A percentile compares a stretch with the other conserved stretches of the same genome.
These are phyloP conservation scores for Lasiodiplodia gonubiensis DNA, from an alignment of 2,329 filamentous ascomycete species.

Conservation along the genomic window DNA sequence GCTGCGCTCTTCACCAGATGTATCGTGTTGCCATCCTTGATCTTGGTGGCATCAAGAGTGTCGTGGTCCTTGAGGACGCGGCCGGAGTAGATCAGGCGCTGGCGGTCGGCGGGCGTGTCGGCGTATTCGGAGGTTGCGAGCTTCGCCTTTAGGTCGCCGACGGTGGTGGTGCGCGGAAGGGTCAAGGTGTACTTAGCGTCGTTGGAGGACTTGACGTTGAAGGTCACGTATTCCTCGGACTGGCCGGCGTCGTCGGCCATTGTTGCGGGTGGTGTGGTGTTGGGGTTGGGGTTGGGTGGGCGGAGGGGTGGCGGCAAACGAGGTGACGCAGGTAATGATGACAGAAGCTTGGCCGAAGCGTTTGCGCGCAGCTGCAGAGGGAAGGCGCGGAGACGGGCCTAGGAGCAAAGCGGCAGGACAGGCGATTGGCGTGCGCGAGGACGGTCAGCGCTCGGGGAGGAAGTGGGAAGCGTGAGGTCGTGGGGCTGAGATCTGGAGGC, in stretches of 20 bases:
- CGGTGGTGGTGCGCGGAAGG: conserved; percentile 74
- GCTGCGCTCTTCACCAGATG: conserved; percentile 96
- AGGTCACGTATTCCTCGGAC: conserved; percentile 81
- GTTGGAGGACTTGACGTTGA: conserved; percentile 97
- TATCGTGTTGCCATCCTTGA: conserved; percentile 93
- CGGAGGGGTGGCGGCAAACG: conserved; percentile 13
- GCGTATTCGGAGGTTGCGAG: conserved; percentile 81
- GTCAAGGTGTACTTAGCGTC: conserved; percentile 85
- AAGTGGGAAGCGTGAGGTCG: conserved; percentile 21
- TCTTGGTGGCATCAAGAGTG: conserved; percentile 83
- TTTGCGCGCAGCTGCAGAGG: background rate
- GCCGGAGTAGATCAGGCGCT: conserved; percentile 96
- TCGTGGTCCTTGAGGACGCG: conserved; percentile 96
- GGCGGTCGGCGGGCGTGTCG: conserved; percentile 83
- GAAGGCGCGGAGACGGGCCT: background rate
- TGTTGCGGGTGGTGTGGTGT: conserved; percentile 32
- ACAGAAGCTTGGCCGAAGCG: conserved; percentile 9
- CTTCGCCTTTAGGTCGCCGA: conserved; percentile 88
- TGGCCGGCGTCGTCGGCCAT: conserved; percentile 70
- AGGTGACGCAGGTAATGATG: conserved; percentile 21
- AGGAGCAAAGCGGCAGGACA: background rate
- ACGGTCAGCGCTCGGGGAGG: conserved; percentile 15
- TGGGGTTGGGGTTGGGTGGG: conserved; percentile 25
- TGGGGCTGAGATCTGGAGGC: conserved; percentile 22
- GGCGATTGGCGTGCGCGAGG: background rate